Evolutionary conservation across 192 early-diverging fungal species (phyloP).

Genomic region (Entomortierella parvispora): DNA sequence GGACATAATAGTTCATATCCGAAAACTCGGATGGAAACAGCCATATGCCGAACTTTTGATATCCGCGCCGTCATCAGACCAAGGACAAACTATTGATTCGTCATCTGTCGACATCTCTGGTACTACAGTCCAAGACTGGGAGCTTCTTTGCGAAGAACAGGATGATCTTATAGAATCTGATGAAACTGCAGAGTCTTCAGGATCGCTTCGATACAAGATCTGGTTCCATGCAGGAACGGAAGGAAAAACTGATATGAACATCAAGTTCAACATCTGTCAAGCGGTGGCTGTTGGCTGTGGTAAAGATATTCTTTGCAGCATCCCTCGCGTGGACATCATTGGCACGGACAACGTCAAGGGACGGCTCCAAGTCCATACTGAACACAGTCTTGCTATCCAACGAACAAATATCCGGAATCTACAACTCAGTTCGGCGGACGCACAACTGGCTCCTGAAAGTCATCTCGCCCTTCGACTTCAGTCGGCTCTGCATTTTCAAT

Average conservation of each 20-base stretch:
- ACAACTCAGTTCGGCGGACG: slow-evolving; percentile 6
- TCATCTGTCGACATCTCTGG: slow-evolving; percentile 24
- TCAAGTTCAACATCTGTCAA: slow-evolving; percentile 24
- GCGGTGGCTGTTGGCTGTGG: slow-evolving; percentile 39
- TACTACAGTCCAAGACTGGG: slow-evolving; percentile 31
- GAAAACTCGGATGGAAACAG: slow-evolving; percentile 40
- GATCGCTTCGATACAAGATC: slow-evolving; percentile 13
- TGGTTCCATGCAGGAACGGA: slow-evolving; percentile 39
- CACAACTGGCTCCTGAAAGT: slow-evolving; percentile 11
- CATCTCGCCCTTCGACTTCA: slow-evolving; percentile 3
- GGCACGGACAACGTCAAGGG: slow-evolving; percentile 23
- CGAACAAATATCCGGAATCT: slow-evolving; percentile 7
- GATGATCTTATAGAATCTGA: background rate
- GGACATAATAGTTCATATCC: slow-evolving; percentile 8
- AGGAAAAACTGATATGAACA: slow-evolving; percentile 13
- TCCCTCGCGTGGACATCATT: slow-evolving; percentile 20
- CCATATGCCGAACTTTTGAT: slow-evolving; percentile 32
- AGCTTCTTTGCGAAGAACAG: slow-evolving; percentile 1
- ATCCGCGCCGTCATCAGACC: background rate
- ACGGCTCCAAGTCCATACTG: slow-evolving; percentile 25
- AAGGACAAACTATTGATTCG: slow-evolving; percentile 11
- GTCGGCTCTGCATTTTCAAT: slow-evolving; percentile 18
- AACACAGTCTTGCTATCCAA: slow-evolving; percentile 30
- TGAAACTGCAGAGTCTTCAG: background rate
- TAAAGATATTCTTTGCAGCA: slow-evolving; percentile 29